A percentile compares a stretch with the other conserved stretches of the same genome.
Evolutionary conservation across 108 stramenopile species (phyloP).

Genomic region (Skeletonema grethae): DNA sequence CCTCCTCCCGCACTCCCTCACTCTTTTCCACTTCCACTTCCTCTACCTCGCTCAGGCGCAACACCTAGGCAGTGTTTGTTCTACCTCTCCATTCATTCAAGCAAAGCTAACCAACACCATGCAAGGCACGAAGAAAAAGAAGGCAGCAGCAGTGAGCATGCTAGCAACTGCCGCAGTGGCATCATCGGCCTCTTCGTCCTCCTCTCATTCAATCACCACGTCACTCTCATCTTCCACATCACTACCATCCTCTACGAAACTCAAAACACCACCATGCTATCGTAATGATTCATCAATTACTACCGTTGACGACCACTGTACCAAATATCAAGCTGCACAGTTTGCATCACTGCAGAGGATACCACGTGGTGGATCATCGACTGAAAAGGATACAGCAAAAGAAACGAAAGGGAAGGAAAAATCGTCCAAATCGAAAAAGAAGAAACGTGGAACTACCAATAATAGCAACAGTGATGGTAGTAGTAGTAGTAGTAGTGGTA

Average conservation of each 20-base stretch:
- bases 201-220: neutral
- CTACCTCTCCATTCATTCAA: too few relatives aligned
- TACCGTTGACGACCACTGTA: too few relatives aligned
- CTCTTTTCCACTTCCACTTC: too few relatives aligned
- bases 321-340: neutral
- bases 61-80: too few relatives aligned
- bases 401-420: neutral
- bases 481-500: neutral
- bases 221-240: too few relatives aligned
- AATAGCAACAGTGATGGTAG: neutral
- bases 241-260: too few relatives aligned
- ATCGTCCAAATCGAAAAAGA: neutral
- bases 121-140: neutral
- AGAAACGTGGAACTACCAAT: neutral
- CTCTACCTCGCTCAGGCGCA: too few relatives aligned
- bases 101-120: too few relatives aligned
- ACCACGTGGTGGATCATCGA: conserved; percentile 1
- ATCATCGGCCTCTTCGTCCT: neutral
- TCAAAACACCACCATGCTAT: too few relatives aligned
- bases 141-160: neutral
- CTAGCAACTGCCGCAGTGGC: neutral
- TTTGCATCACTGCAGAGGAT: neutral
- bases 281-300: too few relatives aligned
- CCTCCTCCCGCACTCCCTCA: too few relatives aligned
- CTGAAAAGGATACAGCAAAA: neutral